Percentiles rank a stretch among this genome's conserved stretches.
Evolutionary conservation across 345 rosid genomes (phyloP).

Genomic region (Sonneratia alba): DNA sequence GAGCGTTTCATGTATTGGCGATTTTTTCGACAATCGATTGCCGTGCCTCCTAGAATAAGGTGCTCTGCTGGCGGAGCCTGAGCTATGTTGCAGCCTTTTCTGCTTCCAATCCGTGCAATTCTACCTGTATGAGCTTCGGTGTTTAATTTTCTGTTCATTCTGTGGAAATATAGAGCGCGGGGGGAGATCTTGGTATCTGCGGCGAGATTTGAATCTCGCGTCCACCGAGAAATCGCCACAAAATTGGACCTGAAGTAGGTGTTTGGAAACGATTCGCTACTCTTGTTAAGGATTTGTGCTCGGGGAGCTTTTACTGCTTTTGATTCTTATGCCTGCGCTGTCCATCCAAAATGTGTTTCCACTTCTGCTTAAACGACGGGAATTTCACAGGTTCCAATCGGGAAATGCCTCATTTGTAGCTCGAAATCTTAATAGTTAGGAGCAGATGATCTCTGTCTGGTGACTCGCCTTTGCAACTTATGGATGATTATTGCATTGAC

Average conservation of each 20-base stretch:
- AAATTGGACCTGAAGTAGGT: not conserved
- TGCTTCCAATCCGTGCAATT: not conserved
- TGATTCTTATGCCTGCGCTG: not conserved
- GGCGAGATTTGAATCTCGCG: not conserved
- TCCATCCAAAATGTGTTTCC: not conserved
- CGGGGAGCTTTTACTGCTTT: not conserved
- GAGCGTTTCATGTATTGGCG: not conserved
- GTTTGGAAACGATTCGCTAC: not conserved
- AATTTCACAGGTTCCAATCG: not conserved
- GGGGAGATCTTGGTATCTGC: not conserved
- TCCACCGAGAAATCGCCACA: not conserved
- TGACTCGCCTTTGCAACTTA: not conserved
- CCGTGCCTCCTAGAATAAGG: not conserved
- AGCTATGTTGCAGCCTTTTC: not conserved
- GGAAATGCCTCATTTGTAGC: not conserved
- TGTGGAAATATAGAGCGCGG: not conserved
- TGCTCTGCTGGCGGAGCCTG: not conserved
- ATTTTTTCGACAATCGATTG: not conserved
- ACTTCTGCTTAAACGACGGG: not conserved
- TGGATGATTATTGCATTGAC: not conserved
- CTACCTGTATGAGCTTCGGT: not conserved
- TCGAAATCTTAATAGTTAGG: not conserved
- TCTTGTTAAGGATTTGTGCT: not conserved
- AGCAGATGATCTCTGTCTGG: not conserved
- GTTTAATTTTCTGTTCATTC: not conserved